Percentiles rank a stretch among this genome's conserved stretches.
phyloP scores from a whole-genome alignment of 805 yeast genomes.

The Yueomyces sinensis region DNA sequence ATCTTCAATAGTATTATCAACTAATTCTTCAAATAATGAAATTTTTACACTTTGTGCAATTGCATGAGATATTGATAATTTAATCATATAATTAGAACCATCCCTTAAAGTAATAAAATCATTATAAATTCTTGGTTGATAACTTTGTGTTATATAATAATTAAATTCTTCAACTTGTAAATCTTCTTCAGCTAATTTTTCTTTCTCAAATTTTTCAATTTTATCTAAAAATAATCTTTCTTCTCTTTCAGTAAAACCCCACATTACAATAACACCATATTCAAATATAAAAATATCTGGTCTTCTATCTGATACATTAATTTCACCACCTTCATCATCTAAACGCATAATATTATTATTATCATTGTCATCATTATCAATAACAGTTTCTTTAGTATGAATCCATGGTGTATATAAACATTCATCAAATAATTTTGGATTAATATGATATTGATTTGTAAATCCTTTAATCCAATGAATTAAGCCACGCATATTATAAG shows the following conservation, averaged over 20 bases:
- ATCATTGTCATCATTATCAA: constrained; percentile 28
- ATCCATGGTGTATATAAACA: constrained; percentile 86
- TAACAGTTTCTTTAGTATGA: constrained; percentile 41
- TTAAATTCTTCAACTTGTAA: constrained; percentile 91
- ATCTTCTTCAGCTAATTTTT: constrained; percentile 71
- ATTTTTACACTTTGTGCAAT: constrained; percentile 92
- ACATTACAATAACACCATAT: constrained; percentile 91
- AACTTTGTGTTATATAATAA: constrained; percentile 83
- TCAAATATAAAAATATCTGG: constrained; percentile 83
- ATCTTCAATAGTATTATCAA: constrained; percentile 92
- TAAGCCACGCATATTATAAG: constrained; percentile 79
- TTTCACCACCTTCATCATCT: constrained; percentile 93
- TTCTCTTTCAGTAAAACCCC: constrained; percentile 87
- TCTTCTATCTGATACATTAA: constrained; percentile 65
- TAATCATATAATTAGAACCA: constrained; percentile 79
- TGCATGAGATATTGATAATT: constrained; percentile 88
- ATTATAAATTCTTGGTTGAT: constrained; percentile 91
- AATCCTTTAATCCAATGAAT: constrained; percentile 75
- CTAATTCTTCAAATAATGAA: constrained; percentile 88
- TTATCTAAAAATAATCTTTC: constrained; percentile 73
- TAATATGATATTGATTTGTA: constrained; percentile 57
- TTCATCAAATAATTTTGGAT: constrained; percentile 85
- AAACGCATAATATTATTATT: constrained; percentile 45
- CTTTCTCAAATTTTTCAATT: constrained; percentile 81
- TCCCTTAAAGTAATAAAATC: constrained; percentile 90